Base-by-base conservation (phyloP, 495 filamentous ascomycete species). In the Neurospora sp. region DNA sequence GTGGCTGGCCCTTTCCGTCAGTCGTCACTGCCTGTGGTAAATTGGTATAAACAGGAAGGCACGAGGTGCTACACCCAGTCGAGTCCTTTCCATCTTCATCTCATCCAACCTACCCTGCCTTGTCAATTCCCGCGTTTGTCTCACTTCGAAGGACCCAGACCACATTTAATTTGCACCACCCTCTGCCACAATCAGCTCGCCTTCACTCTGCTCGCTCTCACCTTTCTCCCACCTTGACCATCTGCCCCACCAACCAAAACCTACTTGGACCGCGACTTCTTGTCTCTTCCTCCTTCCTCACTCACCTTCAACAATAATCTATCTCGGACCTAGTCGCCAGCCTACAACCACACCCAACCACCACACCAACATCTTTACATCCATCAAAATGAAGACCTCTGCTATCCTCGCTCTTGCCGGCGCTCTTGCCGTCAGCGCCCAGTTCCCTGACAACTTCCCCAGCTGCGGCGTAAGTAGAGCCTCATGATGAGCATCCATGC, bases 391-490 rank as follows among this genome's bases (percentile, higher is more conserved):
- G 84, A 84, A 84, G 83, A 40, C 70, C 75, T 74, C 79, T 54
- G 38, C 79, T 24, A 70, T 84, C 45, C 72, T 82, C 72, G 77
- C 77, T 69, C 40, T 78, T 69, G 71, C 78, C 62, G 79, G 77
- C 76, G 80, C 79, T 40, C 75, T 74, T 39, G 45, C 76, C 28
- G 81, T 78, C 70, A 70, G 54, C 4, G 84, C 83, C 38, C 75
- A 79, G 73, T 71, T 78, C 59, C 78, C 81, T 37, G 37, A 73
- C 19, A 76, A 75, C 39, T 79, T 84, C 43, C 78, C 81, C 38
- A 31, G 71, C 0, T 86, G 84, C 69, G 83, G 80, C 73, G 84
- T 85, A 83, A 81, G 84, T 84, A 74, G 17, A 71, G 38, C 70
- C 42, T 34, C 38, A 69, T 34, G 28, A 66, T 66, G 28, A 74